Conservation (phyloP, 129 eudicot species). For the Pseudognaphalium luteoalbum region DNA sequence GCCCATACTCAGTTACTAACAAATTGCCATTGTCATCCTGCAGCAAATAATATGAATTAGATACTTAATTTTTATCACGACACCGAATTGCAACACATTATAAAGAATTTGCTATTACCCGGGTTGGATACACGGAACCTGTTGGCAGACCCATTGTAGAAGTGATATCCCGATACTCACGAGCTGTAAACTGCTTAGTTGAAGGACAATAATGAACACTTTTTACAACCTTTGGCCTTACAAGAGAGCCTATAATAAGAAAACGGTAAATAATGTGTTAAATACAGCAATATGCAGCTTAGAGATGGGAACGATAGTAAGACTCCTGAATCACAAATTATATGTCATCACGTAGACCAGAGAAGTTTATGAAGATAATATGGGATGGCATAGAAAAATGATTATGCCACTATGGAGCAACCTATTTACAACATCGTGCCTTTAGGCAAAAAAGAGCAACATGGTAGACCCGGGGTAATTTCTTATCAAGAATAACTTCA, state of each 20-base stretch:
- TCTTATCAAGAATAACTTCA: not conserved
- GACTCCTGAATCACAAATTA: not conserved
- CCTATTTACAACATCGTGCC: not conserved
- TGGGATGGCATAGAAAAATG: not conserved
- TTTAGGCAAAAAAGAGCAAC: not conserved
- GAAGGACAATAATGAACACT: conserved; percentile 97
- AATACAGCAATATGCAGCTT: not conserved
- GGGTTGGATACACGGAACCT: conserved; percentile 95
- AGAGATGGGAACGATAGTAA: not conserved
- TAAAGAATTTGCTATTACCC: conserved; percentile 44
- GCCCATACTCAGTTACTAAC: conserved; percentile 87
- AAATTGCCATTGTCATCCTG: conserved; percentile 95
- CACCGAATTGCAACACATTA: not conserved
- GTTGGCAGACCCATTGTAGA: conserved; percentile 95
- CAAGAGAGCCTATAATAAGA: conserved; percentile 76
- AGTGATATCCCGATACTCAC: conserved; percentile 95
- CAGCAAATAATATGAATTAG: conserved; percentile 16
- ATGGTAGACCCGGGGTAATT: not conserved
- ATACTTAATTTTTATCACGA: not conserved
- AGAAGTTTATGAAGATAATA: not conserved
- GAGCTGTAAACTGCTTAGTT: conserved; percentile 66
- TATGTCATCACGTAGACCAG: not conserved
- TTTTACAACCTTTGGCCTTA: conserved; percentile 97
- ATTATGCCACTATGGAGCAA: not conserved
- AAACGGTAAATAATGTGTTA: not conserved